phyloP scores from a whole-genome alignment of 192 early-diverging fungal species.

The Podila verticillata region DNA sequence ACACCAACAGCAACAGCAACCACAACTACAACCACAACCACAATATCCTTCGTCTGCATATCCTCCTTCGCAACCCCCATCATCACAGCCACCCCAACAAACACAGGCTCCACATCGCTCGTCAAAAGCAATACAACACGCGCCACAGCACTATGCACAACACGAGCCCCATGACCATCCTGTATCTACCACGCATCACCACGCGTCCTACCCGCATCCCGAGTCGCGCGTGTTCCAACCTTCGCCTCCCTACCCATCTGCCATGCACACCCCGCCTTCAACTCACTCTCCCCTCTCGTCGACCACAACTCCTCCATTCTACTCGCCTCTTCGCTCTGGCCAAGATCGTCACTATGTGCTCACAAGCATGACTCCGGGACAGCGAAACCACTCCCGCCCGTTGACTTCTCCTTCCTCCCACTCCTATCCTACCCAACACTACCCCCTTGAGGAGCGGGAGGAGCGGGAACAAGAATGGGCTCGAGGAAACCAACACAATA shows the following conservation, averaged over 20 bases:
- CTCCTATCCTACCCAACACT: neutral
- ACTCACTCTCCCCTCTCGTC: neutral
- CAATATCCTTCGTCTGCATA: neutral
- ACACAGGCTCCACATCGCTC: neutral
- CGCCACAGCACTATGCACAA: neutral
- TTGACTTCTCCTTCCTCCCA: neutral
- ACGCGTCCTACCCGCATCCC: neutral
- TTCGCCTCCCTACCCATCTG: neutral
- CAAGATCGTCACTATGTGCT: neutral
- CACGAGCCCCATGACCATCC: constrained; percentile 1
- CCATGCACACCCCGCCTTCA: neutral
- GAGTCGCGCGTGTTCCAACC: neutral
- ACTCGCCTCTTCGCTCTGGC: neutral
- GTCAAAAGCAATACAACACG: neutral
- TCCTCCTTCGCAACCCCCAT: neutral
- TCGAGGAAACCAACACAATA: no score
- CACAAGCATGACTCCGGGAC: constrained; percentile 2
- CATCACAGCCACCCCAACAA: neutral
- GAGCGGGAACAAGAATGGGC: no score
- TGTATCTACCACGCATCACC: neutral
- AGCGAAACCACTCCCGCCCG: neutral
- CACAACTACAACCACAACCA: neutral
- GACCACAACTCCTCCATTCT: neutral
- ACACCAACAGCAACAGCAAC: neutral
- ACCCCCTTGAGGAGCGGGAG: no score